Conservation (phyloP, 1,284 basidiomycete genomes). For the Rhodotorula sp. region DNA sequence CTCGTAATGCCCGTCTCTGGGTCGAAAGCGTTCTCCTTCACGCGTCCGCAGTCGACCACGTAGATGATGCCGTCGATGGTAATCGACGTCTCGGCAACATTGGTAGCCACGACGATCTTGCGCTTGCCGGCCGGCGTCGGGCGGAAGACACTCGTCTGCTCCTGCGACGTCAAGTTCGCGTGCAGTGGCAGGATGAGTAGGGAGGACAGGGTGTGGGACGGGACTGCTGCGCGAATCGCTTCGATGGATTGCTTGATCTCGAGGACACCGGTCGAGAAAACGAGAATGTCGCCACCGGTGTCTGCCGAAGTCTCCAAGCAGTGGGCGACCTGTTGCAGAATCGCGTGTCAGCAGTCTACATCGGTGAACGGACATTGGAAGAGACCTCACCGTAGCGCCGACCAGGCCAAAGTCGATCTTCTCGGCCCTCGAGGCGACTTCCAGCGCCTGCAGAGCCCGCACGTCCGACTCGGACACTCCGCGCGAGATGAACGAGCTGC, state of each 20-base stretch:
- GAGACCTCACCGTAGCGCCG: slow-evolving; percentile 43
- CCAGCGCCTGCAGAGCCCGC: slow-evolving; percentile 53
- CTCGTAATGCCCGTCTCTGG: slow-evolving; percentile 70
- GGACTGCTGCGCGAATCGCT: slow-evolving; percentile 54
- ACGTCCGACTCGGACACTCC: slow-evolving; percentile 43
- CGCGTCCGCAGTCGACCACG: slow-evolving; percentile 80
- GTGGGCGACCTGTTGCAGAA: slow-evolving; percentile 9
- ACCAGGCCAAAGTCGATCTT: slow-evolving; percentile 77
- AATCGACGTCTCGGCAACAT: slow-evolving; percentile 86
- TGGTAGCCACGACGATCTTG: slow-evolving; percentile 87
- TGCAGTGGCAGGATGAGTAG: slow-evolving; percentile 73
- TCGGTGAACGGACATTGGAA: neutral
- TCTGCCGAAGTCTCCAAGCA: slow-evolving; percentile 45
- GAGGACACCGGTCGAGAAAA: slow-evolving; percentile 85
- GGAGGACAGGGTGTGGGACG: slow-evolving; percentile 52
- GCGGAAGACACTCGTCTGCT: slow-evolving; percentile 76
- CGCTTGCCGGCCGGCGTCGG: slow-evolving; percentile 58
- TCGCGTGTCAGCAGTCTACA: neutral
- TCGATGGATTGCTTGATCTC: slow-evolving; percentile 81
- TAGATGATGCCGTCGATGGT: slow-evolving; percentile 82
- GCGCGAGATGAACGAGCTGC: slow-evolving; percentile 35
- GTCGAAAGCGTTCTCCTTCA: slow-evolving; percentile 86
- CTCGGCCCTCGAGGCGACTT: slow-evolving; percentile 62
- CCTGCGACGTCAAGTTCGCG: slow-evolving; percentile 79
- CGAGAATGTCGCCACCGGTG: slow-evolving; percentile 60